Evolutionary conservation across 768 basidiomycete species (phyloP).

Genomic region (Myochromella boudieri): DNA sequence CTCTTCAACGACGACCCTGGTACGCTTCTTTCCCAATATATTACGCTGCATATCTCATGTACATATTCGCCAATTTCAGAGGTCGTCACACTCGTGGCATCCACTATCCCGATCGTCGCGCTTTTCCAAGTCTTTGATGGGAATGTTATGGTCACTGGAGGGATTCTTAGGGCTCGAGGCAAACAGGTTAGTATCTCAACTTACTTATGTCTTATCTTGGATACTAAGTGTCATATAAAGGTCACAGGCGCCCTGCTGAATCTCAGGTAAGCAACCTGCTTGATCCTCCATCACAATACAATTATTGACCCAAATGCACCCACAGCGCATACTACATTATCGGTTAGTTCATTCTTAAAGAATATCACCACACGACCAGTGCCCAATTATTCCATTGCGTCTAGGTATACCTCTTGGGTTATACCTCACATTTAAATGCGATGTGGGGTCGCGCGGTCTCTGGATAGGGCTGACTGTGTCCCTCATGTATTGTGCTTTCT

Average conservation of each 20-base stretch:
- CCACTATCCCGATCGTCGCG: slow-evolving; percentile 71
- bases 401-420: slow-evolving; percentile 63
- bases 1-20: slow-evolving; percentile 70
- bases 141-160: slow-evolving; percentile 59
- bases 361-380: neutral
- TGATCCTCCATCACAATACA: neutral
- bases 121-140: slow-evolving; percentile 87
- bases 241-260: slow-evolving; percentile 76
- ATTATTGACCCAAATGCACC: neutral
- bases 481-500: neutral
- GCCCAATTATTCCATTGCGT: neutral
- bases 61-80: slow-evolving; percentile 27
- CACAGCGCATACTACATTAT: slow-evolving; percentile 11
- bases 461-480: slow-evolving; percentile 8
- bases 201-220: slow-evolving; percentile 4
- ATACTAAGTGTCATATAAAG: slow-evolving; percentile 27
- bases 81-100: slow-evolving; percentile 58
- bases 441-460: slow-evolving; percentile 3
- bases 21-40: slow-evolving; percentile 19
- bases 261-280: slow-evolving; percentile 47
- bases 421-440: slow-evolving; percentile 52
- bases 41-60: neutral
- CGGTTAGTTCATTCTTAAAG: neutral
- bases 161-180: slow-evolving; percentile 81
- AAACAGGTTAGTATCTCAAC: slow-evolving; percentile 59